Evolutionary conservation across 2,329 filamentous ascomycete species (phyloP).

Genomic region (Pezizomycotina sp.): DNA sequence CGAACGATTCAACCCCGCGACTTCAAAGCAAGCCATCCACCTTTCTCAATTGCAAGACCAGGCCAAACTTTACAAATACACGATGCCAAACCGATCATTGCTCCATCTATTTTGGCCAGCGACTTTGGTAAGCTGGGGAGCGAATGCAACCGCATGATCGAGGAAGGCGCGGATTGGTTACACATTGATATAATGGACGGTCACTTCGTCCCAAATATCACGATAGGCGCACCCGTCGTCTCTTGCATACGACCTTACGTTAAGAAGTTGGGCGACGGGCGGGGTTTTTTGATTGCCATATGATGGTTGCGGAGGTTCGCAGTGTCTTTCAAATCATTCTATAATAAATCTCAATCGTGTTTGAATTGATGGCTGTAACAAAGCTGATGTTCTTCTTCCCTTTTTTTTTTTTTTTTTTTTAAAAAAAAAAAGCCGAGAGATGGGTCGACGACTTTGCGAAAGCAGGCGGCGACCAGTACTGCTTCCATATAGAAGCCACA

Average conservation of each 20-base stretch:
- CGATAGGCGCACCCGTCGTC: conserved; percentile 86
- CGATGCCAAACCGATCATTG: conserved; percentile 91
- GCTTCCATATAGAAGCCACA: conserved; percentile 98
- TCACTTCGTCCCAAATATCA: conserved; percentile 97
- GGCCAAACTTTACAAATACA: conserved; percentile 29
- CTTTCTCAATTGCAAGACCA: too few species aligned
- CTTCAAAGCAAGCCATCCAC: too few species aligned
- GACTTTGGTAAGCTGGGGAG: conserved; percentile 81
- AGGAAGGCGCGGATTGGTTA: conserved; percentile 75
- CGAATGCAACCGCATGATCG: conserved; percentile 74
- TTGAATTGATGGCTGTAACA: too few species aligned
- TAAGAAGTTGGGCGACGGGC: conserved; percentile 51
- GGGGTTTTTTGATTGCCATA: conserved; percentile 98
- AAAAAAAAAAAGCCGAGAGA: conserved; percentile 54
- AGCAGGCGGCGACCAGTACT: conserved; percentile 95
- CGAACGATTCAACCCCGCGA: too few species aligned
- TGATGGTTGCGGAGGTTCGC: conserved; percentile 95
- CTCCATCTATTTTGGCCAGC: conserved; percentile 92
- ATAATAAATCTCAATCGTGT: too few species aligned
- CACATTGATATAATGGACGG: conserved; percentile 96
- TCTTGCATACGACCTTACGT: conserved; percentile 84
- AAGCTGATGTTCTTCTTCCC: conserved; percentile 8
- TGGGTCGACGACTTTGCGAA: conserved; percentile 93
- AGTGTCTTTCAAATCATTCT: too few species aligned
- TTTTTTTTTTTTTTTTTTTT: conserved; percentile 1